Percentiles rank a stretch among this genome's conserved stretches.
These are phyloP conservation scores for Aspergillus udagawae DNA, from an alignment of 2,329 filamentous ascomycete genomes.

Conservation along the genomic window DNA sequence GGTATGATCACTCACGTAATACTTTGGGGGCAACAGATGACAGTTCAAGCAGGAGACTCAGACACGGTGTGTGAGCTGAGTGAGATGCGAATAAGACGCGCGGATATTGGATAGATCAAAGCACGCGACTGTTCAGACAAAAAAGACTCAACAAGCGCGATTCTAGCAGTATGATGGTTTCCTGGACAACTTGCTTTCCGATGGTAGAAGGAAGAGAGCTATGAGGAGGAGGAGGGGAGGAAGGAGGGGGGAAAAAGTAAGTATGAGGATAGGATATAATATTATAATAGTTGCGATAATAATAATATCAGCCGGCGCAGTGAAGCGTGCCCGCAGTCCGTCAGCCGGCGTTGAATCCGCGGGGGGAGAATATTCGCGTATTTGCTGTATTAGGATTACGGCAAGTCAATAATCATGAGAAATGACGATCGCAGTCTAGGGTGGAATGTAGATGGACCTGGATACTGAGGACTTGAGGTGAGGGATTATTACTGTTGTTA, in stretches of 20 bases:
- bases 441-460: slow-evolving; percentile 14
- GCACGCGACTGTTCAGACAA: slow-evolving; percentile 12
- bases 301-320: not conserved
- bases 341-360: not conserved
- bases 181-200: not conserved
- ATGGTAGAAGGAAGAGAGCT: slow-evolving; percentile 2
- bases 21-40: not conserved
- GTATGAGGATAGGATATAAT: slow-evolving; percentile 3
- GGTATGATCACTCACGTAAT: not conserved
- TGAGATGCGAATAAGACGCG: slow-evolving; percentile 20
- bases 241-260: slow-evolving; percentile 7
- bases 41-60: slow-evolving; percentile 3
- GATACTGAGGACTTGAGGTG: slow-evolving; percentile 5
- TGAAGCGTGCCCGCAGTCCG: not conserved
- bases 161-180: not conserved
- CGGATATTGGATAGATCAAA: slow-evolving; percentile 11
- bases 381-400: slow-evolving; percentile 4
- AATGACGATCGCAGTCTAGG: slow-evolving; percentile 7
- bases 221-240: slow-evolving; percentile 2
- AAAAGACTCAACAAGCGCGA: not conserved
- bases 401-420: slow-evolving; percentile 11
- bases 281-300: not conserved
- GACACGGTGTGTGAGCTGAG: slow-evolving; percentile 12
- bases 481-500: not conserved
- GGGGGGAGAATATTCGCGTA: not conserved